Percentiles rank a stretch among this genome's conserved stretches.
These are phyloP conservation scores for Diaporthe sp. DNA, from an alignment of 2,329 filamentous ascomycete genomes.

Conservation along the genomic window DNA sequence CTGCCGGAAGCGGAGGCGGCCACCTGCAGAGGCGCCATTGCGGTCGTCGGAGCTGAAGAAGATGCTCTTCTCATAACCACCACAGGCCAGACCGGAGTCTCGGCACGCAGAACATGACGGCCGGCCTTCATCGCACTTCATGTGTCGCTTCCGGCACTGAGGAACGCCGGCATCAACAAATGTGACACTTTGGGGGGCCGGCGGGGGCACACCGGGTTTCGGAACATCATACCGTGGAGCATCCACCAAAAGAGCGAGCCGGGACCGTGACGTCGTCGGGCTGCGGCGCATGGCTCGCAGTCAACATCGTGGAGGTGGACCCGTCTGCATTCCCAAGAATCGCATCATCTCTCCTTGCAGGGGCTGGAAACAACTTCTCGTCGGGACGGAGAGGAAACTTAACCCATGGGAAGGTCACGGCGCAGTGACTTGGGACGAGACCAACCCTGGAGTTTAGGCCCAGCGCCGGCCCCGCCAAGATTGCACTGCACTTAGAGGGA, in stretches of 20 bases:
- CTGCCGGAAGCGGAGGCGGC: slow-evolving; percentile 51
- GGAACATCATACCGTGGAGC: slow-evolving; percentile 15
- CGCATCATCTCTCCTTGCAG: background rate
- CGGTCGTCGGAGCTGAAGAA: slow-evolving; percentile 51
- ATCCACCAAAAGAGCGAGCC: slow-evolving; percentile 31
- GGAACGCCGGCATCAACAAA: background rate
- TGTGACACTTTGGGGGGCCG: background rate
- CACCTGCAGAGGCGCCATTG: background rate
- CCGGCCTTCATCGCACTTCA: slow-evolving; percentile 23
- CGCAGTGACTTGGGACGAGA: background rate
- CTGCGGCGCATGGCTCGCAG: background rate
- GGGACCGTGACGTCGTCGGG: background rate
- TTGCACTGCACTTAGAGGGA: background rate
- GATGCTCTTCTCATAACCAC: slow-evolving; percentile 53
- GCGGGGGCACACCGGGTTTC: background rate
- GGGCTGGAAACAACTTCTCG: background rate
- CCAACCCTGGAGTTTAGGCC: background rate
- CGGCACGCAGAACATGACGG: slow-evolving; percentile 5
- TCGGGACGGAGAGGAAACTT: background rate
- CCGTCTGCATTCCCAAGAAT: background rate
- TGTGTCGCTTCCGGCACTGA: slow-evolving; percentile 22
- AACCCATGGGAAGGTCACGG: background rate
- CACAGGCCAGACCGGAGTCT: background rate
- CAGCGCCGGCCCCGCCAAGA: background rate
- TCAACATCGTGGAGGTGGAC: background rate